Evolutionary conservation across 768 basidiomycete genomes (phyloP), one percentile per base, ranked within the genome.

Genomic region (Coprinopsis marcescibilis): DNA sequence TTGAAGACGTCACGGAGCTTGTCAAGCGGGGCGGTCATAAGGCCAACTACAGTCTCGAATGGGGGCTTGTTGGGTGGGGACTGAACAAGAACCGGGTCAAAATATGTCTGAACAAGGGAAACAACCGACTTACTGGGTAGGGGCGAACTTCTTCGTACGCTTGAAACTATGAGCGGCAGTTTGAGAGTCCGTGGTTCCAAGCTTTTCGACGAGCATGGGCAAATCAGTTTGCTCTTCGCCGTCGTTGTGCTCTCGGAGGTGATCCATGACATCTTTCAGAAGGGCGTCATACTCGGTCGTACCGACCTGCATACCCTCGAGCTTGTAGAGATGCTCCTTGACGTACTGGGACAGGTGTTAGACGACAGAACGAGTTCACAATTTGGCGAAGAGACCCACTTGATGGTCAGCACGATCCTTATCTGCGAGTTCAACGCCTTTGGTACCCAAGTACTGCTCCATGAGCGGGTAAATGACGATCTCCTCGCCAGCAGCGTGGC

Each of bases 71-170:
- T 72, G 1, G 80, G 80, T 80, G 78, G 4, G 76, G 53, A 20
- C 78, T 79, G 51, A 17, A 36, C 8, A 36, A 10, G 7, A 10
- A 36, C 19, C 20, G 39, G 26, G 11, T 55, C 15, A 32, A 13
- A 17, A 30, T 35, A 12, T 13, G 23, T 19, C 12, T 24, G n/a
- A 19, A 33, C 26, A n/a, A n/a, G n/a, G n/a, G n/a, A n/a, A 5
- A 20, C 7, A 40, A 29, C 13, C 14, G 3, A 60, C 72, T 11
- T 17, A 77, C 79, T 76, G 67, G 7, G 81, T 82, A 0, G 81
- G 81, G 4, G 68, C 79, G 50, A 82, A 78, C 52, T 75, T 73
- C 66, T 84, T 84, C 1, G 80, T 82, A 43, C 67, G 60, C 52
- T 60, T 67, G 63, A 83, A 83, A 26, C 55, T 62, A 17, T 52